phyloP scores from a whole-genome alignment of 192 early-diverging fungal genomes.

The Backusella mclennaniae region DNA sequence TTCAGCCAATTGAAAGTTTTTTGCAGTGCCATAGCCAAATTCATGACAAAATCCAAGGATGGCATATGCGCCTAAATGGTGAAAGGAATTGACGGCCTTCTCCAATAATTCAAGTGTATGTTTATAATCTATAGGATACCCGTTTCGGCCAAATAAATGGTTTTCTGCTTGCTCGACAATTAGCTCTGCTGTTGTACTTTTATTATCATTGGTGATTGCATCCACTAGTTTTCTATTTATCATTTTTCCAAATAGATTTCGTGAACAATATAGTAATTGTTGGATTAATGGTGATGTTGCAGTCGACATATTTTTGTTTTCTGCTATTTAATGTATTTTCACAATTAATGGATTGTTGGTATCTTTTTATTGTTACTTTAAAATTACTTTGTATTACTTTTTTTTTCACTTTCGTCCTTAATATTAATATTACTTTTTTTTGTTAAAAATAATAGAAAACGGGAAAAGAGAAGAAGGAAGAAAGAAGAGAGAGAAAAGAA shows the following conservation, averaged over 20 bases:
- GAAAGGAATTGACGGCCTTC: slow-evolving; percentile 37
- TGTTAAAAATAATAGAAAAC: not conserved
- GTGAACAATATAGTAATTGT: slow-evolving; percentile 10
- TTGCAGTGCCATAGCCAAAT: slow-evolving; percentile 64
- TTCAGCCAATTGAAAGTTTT: not conserved
- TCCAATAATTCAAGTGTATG: slow-evolving; percentile 52
- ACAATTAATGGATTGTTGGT: not conserved
- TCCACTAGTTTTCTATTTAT: not conserved
- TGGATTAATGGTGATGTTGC: slow-evolving; percentile 4
- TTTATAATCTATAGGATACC: slow-evolving; percentile 42
- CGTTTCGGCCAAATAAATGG: slow-evolving; percentile 53
- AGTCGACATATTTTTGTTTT: not conserved
- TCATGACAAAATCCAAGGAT: slow-evolving; percentile 80
- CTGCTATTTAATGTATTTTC: not conserved
- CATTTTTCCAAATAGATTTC: slow-evolving; percentile 2
- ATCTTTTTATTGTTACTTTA: not conserved
- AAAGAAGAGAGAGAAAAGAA: not conserved
- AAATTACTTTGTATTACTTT: not conserved
- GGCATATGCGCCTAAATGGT: slow-evolving; percentile 52
- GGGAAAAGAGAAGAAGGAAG: not conserved
- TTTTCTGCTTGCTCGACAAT: slow-evolving; percentile 18
- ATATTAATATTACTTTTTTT: not conserved
- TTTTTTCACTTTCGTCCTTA: not conserved
- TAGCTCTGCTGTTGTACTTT: not conserved
- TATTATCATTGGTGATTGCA: not conserved